Percentiles rank a stretch among this genome's conserved stretches.
These are phyloP conservation scores for Monosporascus sp. DNA, from an alignment of 2,329 filamentous ascomycete genomes.

Conservation along the genomic window DNA sequence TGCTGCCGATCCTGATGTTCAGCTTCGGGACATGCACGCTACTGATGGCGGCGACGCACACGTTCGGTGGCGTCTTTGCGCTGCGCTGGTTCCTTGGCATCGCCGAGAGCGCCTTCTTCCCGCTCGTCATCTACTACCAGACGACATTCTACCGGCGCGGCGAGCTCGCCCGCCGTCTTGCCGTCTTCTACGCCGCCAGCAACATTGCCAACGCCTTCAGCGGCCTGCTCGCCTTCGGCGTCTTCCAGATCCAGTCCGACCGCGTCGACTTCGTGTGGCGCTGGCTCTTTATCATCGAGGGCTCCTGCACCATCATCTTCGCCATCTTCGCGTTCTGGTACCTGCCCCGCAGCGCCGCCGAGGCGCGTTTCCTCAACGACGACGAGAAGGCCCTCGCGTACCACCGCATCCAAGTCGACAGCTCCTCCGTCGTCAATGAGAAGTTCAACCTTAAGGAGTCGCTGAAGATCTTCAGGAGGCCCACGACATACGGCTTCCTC, in stretches of 20 bases:
- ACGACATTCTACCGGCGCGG: slow-evolving; percentile 66
- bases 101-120: slow-evolving; percentile 65
- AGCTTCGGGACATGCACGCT: slow-evolving; percentile 62
- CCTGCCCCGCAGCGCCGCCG: slow-evolving; percentile 58
- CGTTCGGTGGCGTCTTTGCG: slow-evolving; percentile 62
- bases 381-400: slow-evolving; percentile 65
- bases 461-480: slow-evolving; percentile 45
- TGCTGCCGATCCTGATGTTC: slow-evolving; percentile 62
- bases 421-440: slow-evolving; percentile 56
- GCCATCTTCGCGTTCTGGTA: slow-evolving; percentile 64
- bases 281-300: slow-evolving; percentile 46
- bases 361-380: slow-evolving; percentile 59
- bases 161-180: slow-evolving; percentile 64
- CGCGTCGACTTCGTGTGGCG: slow-evolving; percentile 37
- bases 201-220: slow-evolving; percentile 63
- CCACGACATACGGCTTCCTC: slow-evolving; percentile 44
- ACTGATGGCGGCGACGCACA: slow-evolving; percentile 48
- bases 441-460: slow-evolving; percentile 46
- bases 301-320: slow-evolving; percentile 53
- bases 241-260: slow-evolving; percentile 41
- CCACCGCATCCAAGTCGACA: slow-evolving; percentile 71
- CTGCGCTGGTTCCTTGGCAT: slow-evolving; percentile 66
- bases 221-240: slow-evolving; percentile 42
- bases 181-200: slow-evolving; percentile 70
- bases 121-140: slow-evolving; percentile 53